phyloP scores from a whole-genome alignment of 441 rosid species.

The Gossypium aridum region DNA sequence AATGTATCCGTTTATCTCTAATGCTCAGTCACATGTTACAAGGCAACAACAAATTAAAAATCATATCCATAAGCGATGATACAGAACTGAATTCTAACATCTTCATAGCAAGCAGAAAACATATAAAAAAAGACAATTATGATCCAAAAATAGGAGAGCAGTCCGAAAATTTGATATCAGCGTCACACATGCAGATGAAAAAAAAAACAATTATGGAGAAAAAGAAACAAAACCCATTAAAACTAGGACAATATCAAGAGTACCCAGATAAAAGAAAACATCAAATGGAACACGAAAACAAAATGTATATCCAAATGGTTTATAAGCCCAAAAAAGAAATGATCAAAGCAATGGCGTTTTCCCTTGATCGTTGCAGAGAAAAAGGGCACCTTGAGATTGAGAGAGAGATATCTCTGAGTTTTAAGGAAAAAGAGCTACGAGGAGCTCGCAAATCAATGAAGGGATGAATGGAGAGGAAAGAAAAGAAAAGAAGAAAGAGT shows the following conservation, averaged over 20 bases:
- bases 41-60: slow-evolving; percentile 2
- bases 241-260: slow-evolving; percentile 13
- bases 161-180: background rate
- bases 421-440: background rate
- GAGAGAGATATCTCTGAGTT: slow-evolving; percentile 13
- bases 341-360: background rate
- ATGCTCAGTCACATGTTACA: background rate
- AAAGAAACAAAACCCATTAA: slow-evolving; percentile 14
- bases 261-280: slow-evolving; percentile 7
- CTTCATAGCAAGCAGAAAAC: background rate
- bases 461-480: background rate
- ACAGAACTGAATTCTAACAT: background rate
- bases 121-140: background rate
- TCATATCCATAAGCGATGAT: background rate
- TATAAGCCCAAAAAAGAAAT: background rate
- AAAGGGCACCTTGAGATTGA: slow-evolving; percentile 10
- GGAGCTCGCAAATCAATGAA: slow-evolving; percentile 21
- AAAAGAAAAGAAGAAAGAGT: background rate
- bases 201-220: slow-evolving; percentile 10
- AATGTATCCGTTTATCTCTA: background rate
- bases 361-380: background rate
- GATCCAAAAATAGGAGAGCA: background rate
- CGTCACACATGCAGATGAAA: slow-evolving; percentile 19
- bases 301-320: slow-evolving; percentile 19
- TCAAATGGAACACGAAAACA: slow-evolving; percentile 7